Evolutionary conservation across 441 rosid genomes (phyloP).

Genomic region (Rhodomyrtus psidioides): DNA sequence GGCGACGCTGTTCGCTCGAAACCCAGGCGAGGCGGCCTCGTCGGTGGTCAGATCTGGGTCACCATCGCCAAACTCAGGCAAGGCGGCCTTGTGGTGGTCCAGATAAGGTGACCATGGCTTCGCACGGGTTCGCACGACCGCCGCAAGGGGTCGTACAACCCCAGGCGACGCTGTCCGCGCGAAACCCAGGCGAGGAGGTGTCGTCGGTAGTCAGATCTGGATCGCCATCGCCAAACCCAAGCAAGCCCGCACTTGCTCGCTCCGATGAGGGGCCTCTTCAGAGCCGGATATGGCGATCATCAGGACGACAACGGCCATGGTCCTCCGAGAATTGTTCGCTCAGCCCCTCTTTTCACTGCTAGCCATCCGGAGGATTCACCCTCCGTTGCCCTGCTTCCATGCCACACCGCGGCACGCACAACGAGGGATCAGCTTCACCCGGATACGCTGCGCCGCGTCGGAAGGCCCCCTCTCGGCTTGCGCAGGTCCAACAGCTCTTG

Average conservation of each 20-base stretch:
- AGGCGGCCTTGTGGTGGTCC: no score
- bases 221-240: no score
- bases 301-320: constrained; percentile 32
- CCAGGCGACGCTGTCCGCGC: no score
- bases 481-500: constrained; percentile 63
- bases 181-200: no score
- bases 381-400: neutral
- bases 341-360: constrained; percentile 17
- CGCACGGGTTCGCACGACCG: no score
- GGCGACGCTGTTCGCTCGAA: no score
- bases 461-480: constrained; percentile 72
- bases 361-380: neutral
- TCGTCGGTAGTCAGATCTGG: no score
- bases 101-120: no score
- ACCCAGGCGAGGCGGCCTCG: no score
- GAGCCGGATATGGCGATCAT: constrained; percentile 40
- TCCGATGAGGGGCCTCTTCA: neutral
- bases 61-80: no score
- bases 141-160: no score
- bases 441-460: constrained; percentile 55
- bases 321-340: constrained; percentile 30
- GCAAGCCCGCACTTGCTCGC: neutral
- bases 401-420: neutral
- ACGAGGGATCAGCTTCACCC: constrained; percentile 29
- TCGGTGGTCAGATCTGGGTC: no score